A percentile compares a stretch with the other conserved stretches of the same genome.
Conservation (phyloP, 352 stramenopile species). For the Phytophthora fragariae region DNA sequence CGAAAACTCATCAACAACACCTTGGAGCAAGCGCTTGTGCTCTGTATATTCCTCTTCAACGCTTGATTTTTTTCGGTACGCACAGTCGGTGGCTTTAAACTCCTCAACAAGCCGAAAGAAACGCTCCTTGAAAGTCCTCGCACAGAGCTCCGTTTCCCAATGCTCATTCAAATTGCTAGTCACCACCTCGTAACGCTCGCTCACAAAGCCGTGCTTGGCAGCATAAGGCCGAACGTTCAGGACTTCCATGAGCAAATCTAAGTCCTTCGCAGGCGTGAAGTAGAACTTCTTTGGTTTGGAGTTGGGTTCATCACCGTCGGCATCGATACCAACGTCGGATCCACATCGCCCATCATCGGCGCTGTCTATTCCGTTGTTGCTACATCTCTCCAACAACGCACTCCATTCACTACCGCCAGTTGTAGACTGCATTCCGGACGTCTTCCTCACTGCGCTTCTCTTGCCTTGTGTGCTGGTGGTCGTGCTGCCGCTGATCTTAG, state of each 20-base stretch:
- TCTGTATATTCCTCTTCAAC: slow-evolving; percentile 15
- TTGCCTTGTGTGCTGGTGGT: too few relatives aligned
- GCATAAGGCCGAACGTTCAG: slow-evolving; percentile 6
- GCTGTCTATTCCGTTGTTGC: too few relatives aligned
- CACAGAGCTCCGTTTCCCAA: neutral
- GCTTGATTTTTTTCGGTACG: slow-evolving; percentile 6
- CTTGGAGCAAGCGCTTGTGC: slow-evolving; percentile 11
- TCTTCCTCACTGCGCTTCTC: too few relatives aligned
- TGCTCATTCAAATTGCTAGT: slow-evolving; percentile 13
- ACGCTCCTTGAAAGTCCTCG: slow-evolving; percentile 8
- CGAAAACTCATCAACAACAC: neutral
- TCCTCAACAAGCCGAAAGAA: slow-evolving; percentile 8
- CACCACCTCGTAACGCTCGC: neutral
- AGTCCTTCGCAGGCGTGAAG: slow-evolving; percentile 5
- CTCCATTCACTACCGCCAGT: too few relatives aligned
- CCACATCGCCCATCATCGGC: too few relatives aligned
- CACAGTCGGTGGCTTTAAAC: slow-evolving; percentile 8
- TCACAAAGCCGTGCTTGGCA: slow-evolving; percentile 5
- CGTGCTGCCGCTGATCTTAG: too few relatives aligned
- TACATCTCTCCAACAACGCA: too few relatives aligned
- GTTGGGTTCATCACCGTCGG: neutral
- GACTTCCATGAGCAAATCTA: neutral
- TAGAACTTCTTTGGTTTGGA: neutral
- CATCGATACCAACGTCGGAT: neutral
- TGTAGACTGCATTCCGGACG: too few relatives aligned